These are phyloP conservation scores for Pythium monospermum DNA, from an alignment of 352 stramenopile genomes.

Conservation along the genomic window DNA sequence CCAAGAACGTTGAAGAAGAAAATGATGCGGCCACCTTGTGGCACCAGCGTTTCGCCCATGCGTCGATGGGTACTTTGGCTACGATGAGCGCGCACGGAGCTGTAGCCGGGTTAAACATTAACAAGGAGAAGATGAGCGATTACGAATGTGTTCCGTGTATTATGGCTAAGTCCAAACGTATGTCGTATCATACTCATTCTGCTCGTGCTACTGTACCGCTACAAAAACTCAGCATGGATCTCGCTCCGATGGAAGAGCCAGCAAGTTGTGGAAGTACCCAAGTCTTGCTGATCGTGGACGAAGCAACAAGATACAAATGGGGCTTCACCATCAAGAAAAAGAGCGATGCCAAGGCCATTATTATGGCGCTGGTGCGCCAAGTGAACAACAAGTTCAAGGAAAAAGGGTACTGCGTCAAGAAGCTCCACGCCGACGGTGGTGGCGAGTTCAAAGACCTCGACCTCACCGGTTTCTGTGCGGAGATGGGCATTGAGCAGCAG, in stretches of 20 bases:
- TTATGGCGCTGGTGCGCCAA: neutral
- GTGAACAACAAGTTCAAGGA: constrained; percentile 11
- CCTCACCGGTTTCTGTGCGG: constrained; percentile 1
- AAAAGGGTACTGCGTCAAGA: neutral
- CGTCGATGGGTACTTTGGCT: neutral
- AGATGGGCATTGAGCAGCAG: constrained; percentile 7
- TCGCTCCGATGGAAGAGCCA: constrained; percentile 1
- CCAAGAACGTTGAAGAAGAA: neutral
- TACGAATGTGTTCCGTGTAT: constrained; percentile 13
- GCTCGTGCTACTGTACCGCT: neutral
- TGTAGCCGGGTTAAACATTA: constrained; percentile 1
- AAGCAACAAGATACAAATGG: constrained; percentile 21
- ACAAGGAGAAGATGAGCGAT: constrained; percentile 4
- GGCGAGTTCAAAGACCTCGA: constrained; percentile 15
- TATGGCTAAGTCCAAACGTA: constrained; percentile 3
- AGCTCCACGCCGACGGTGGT: constrained; percentile 14
- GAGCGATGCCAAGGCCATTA: neutral
- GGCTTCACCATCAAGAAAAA: constrained; percentile 7
- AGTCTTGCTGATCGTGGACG: constrained; percentile 18
- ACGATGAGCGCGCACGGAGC: constrained; percentile 3
- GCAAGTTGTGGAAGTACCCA: neutral
- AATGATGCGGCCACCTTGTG: neutral
- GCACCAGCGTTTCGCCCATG: constrained; percentile 5
- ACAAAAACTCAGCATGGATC: constrained; percentile 1
- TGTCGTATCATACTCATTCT: neutral